Conservation (phyloP, 805 yeast genomes). For the Starmerella davenportii region DNA sequence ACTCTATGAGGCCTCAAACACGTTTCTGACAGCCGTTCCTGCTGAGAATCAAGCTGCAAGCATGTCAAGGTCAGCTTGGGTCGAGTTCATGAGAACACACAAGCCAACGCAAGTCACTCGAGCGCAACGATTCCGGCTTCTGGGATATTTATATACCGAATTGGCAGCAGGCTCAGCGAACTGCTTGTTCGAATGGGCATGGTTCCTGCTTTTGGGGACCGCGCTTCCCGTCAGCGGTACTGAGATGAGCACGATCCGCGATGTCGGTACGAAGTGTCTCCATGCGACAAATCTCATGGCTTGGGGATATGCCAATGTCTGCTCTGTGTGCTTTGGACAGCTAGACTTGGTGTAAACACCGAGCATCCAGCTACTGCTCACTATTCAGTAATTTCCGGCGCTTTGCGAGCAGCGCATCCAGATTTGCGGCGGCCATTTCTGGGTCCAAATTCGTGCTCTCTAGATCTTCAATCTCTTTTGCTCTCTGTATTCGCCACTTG, state of each 20-base stretch:
- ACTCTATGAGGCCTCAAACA: too few species aligned
- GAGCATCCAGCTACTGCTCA: not conserved
- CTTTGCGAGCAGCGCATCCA: constrained; percentile 18
- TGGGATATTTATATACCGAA: too few species aligned
- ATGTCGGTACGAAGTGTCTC: not conserved
- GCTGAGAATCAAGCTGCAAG: too few species aligned
- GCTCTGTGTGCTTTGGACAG: not conserved
- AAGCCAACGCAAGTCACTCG: too few species aligned
- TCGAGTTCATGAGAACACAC: too few species aligned
- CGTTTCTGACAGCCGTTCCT: too few species aligned
- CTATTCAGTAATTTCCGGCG: not conserved
- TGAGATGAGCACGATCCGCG: constrained; percentile 15
- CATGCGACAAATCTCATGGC: too few species aligned
- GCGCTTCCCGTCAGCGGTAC: constrained; percentile 26
- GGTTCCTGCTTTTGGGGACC: constrained; percentile 25
- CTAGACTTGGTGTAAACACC: not conserved
- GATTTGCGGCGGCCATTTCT: constrained; percentile 23
- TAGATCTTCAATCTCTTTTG: constrained; percentile 20
- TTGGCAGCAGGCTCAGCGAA: too few species aligned
- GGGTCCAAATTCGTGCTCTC: constrained; percentile 23
- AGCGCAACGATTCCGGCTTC: too few species aligned
- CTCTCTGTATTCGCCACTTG: constrained; percentile 48
- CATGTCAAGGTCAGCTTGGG: too few species aligned
- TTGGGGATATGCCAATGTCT: too few species aligned
- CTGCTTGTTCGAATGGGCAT: constrained; percentile 26